A percentile compares a stretch with the other conserved stretches of the same genome.
phyloP scores from a whole-genome alignment of 192 early-diverging fungal genomes.

The Podila minutissima region DNA sequence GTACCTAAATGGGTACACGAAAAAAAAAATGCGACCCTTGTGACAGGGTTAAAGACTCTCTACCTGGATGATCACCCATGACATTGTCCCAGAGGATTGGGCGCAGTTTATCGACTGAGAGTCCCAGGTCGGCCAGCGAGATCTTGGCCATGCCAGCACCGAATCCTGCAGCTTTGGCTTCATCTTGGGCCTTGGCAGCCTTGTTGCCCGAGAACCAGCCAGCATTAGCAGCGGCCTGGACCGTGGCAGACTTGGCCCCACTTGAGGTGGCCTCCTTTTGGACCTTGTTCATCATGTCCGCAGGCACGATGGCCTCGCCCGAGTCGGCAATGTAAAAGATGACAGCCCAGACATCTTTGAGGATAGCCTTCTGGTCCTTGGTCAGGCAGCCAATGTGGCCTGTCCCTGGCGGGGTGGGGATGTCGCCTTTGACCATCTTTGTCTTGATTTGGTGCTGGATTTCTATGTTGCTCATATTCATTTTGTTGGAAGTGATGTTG shows the following conservation, averaged over 20 bases:
- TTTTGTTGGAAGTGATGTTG: no score
- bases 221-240: constrained; percentile 6
- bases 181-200: not conserved
- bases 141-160: constrained; percentile 10
- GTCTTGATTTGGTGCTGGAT: no score
- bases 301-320: not conserved
- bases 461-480: no score
- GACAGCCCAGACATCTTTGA: constrained; percentile 32
- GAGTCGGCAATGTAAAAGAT: constrained; percentile 4
- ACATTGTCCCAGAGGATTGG: constrained; percentile 26
- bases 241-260: constrained; percentile 8
- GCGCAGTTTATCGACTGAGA: constrained; percentile 6
- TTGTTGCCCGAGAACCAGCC: constrained; percentile 27
- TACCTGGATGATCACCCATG: constrained; percentile 11
- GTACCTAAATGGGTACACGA: no score
- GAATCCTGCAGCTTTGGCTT: not conserved
- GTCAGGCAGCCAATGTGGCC: constrained; percentile 45
- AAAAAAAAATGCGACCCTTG: no score
- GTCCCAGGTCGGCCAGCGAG: constrained; percentile 23
- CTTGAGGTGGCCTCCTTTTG: constrained; percentile 23
- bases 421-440: no score
- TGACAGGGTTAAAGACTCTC: not conserved
- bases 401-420: constrained; percentile 9
- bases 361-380: constrained; percentile 20
- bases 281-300: constrained; percentile 6